Base-by-base conservation (phyloP, 495 filamentous ascomycete genomes). In the Annulohypoxylon maeteangense region DNA sequence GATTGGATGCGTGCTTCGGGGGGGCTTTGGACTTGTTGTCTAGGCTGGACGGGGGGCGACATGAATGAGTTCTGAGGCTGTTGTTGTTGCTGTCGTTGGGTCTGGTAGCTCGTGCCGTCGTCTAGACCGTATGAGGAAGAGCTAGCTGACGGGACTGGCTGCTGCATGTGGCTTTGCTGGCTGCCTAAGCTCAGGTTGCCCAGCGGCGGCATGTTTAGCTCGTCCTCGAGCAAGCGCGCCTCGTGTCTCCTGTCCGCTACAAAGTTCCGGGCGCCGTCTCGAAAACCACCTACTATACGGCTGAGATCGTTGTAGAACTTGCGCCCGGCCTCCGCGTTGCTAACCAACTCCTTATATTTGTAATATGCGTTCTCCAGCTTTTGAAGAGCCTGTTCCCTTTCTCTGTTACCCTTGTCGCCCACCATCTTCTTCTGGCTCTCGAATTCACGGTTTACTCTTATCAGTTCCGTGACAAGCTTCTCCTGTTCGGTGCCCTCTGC, bases 271-370 rank as follows among this genome's bases (percentile, higher is more conserved):
- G 86, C 89, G 36, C 92, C 92, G 66, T 96, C 94, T 20, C 92
- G 85, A 65, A 84, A 85, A 23, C 90, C 84, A 8, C 84, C 88
- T 1, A 97, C 89, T 45, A 97, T 94, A 78, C 90, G 92, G 42
- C 89, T 91, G 1, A 99, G 86, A 74, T 98, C 94, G 75, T 99
- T 98, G 81, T 98, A 99, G 77, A 99, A 99, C 73, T 97, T 97
- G 44, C 95, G 81, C 1, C 93, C 95, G 0, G 90, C 91, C 60
- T 98, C 93, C 0, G 97, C 81, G 74, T 98, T 96, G 44, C 86
- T 91, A 44, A 96, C 88, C 58, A 98, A 91, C 78, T 99, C 94
- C 79, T 95, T 96, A 80, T 98, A 98, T 80, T 93, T 95, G 79
- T 92, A 86, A 76, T 96, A 97, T 7, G 93, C 95, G 60, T 93